Base-by-base conservation (phyloP, 2,329 filamentous ascomycete species). In the Knufia fluminis region DNA sequence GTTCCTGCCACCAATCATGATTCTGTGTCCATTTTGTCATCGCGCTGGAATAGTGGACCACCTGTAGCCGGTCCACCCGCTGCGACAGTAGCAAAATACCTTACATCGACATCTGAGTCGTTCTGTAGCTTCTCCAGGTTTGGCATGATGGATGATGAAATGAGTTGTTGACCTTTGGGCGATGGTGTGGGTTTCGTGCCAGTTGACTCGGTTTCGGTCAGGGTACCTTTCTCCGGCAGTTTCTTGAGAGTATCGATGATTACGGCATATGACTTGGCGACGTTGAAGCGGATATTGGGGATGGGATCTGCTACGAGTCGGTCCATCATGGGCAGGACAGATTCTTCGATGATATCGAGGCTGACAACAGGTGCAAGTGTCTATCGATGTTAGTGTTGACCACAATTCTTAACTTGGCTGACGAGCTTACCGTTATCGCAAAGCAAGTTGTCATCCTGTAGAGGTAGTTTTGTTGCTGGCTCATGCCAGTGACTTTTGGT, bases 371-470 rank as follows among this genome's bases (percentile, higher is more conserved):
- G 86, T 24, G 92, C 86, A 55, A 98, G 82, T 20, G 91, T 98
- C 92, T 98, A 59, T 43, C 12, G 52, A 33, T 17, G 58, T 70
- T 61, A 65, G 57, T 46, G 50, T 14, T 12, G 4, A 6, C 9
- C 22, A 3, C 3, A 6, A 54, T 23, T 23, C 42, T 4, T 23
- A 40, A 33, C 16, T 39, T 32, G n/a, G 16, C 9, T 2, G 8
- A 43, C 42, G 2, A 26, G 78, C 86, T 75, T 78, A 98, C 92
- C 61, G 89, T 91, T 59, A 98, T 94, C 54, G 92, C 92, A 68
- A 98, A 98, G 73, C 91, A 97, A n/a, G 92, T 98, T 8, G 92
- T 98, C 92, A 98, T 98, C 66, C 92, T 81, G 78, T 98, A 98
- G 47, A 98, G 83, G 68, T 98, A 98, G 73, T 98, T 98, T 54